phyloP scores from a whole-genome alignment of 1,284 basidiomycete species.

The Moesziomyces parantarcticus region DNA sequence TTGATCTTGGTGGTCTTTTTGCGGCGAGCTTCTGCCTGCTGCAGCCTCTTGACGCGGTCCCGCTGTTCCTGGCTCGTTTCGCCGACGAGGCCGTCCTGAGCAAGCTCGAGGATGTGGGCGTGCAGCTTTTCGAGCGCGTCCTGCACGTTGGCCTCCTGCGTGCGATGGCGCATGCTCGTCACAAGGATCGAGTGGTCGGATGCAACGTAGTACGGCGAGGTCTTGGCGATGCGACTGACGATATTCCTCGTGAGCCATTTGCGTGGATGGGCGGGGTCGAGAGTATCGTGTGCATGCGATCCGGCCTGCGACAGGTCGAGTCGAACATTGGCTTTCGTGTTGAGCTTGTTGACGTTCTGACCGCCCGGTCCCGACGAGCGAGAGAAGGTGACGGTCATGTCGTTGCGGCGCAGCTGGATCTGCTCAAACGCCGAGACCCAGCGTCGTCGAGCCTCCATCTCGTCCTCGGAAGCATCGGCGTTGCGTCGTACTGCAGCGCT shows the following conservation, averaged over 20 bases:
- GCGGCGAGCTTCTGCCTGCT: constrained; percentile 37
- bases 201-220: constrained; percentile 49
- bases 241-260: constrained; percentile 43
- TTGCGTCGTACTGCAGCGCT: background rate
- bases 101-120: constrained; percentile 36
- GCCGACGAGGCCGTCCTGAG: constrained; percentile 30
- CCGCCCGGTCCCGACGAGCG: constrained; percentile 50
- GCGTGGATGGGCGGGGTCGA: constrained; percentile 29
- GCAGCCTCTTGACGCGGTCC: constrained; percentile 22
- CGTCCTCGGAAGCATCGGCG: constrained; percentile 11
- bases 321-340: constrained; percentile 51
- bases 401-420: constrained; percentile 25
- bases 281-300: constrained; percentile 19
- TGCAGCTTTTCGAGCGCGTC: constrained; percentile 50
- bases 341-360: constrained; percentile 58
- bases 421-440: constrained; percentile 25
- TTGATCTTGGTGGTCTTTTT: constrained; percentile 52
- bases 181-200: constrained; percentile 38
- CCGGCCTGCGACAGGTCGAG: constrained; percentile 33
- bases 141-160: constrained; percentile 43
- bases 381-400: constrained; percentile 43
- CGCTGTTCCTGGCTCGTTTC: constrained; percentile 43
- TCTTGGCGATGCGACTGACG: constrained; percentile 32
- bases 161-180: constrained; percentile 36
- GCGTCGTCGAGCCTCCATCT: constrained; percentile 36